Percentiles rank a stretch among this genome's conserved stretches.
Conservation (phyloP, 306 rosid species). For the Morella rubra region DNA sequence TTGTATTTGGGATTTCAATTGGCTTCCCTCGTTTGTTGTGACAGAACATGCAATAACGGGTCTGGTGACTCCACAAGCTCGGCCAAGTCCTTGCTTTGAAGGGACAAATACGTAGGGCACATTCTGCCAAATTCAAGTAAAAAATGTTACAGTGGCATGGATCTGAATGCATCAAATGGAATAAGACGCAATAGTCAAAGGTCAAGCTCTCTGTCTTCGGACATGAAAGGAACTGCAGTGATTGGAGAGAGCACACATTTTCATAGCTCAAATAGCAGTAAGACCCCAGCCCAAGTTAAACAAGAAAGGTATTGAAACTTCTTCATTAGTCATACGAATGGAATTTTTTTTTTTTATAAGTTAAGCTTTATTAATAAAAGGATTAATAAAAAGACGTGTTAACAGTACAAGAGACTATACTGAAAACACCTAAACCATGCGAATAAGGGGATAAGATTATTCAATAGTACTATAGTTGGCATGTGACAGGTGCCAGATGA, state of each 20-base stretch:
- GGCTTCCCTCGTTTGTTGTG: constrained; percentile 89
- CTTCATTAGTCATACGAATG: neutral
- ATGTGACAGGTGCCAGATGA: neutral
- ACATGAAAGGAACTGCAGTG: neutral
- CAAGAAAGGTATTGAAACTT: neutral
- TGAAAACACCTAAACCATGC: too few species aligned
- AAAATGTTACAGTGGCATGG: neutral
- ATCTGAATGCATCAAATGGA: neutral
- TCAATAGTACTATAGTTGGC: neutral
- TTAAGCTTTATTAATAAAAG: too few species aligned
- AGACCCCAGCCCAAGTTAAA: neutral
- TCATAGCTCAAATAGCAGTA: neutral
- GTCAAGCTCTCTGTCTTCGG: neutral
- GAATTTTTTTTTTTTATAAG: too few species aligned
- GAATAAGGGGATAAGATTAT: neutral
- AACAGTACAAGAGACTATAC: too few species aligned
- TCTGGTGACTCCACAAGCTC: constrained; percentile 91
- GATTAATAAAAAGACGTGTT: too few species aligned
- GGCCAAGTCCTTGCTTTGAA: constrained; percentile 92
- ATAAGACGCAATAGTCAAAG: too few species aligned
- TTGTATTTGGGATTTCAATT: constrained; percentile 80
- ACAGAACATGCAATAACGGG: constrained; percentile 91
- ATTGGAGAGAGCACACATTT: neutral
- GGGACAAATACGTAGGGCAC: constrained; percentile 90
- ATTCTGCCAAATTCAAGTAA: constrained; percentile 45